Base-by-base conservation (phyloP, 495 filamentous ascomycete genomes). In the Aspergillus egyptiacus region DNA sequence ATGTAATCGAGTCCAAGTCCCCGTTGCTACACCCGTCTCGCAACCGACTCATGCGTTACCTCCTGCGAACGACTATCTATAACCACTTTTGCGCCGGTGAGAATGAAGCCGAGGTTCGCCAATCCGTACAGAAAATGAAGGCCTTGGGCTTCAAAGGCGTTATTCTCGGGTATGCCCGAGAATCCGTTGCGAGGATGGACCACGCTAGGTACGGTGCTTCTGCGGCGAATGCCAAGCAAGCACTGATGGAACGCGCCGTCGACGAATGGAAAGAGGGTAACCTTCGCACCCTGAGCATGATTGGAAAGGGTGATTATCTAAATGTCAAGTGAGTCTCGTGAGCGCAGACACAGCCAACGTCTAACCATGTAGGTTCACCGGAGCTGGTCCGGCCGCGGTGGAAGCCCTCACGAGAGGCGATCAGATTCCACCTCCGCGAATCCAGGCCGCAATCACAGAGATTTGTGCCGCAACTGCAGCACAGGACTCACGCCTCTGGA, bases 81-180 rank as follows among this genome's bases (percentile, higher is more conserved):
- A 77, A 78, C 45, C 86, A 94, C 57, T 94, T 91, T 62, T 94
- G 88, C 60, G 85, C 85, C 1, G 88, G 88, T 15, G 80, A 84
- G 59, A 84, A 79, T 36, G 64, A 72, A 0, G 45, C 53, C 1
- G 84, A 90, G 61, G 83, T 91, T 20, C 57, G 63, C 5, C 57
- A 50, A 23, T 87, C 82, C 1, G 75, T 86, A 33, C 59, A 72
- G 18, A 64, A 69, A 3, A 73, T 87, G 39, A 83, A 83, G 54
- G 58, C 67, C 27, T 70, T 89, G 14, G 88, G 88, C 7, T 89
- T 83, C 56, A 76, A 71, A 34, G 88, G 88, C 5, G 81, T 93
- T 9, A 88, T 91, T 53, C 70, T 94, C 22, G 79, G 81, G 15
- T 93, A 90, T 56, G 87, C 84, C 3, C 72, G 77, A 34, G 88